phyloP scores from a whole-genome alignment of 2,329 filamentous ascomycete species.

The Exophiala sp. region DNA sequence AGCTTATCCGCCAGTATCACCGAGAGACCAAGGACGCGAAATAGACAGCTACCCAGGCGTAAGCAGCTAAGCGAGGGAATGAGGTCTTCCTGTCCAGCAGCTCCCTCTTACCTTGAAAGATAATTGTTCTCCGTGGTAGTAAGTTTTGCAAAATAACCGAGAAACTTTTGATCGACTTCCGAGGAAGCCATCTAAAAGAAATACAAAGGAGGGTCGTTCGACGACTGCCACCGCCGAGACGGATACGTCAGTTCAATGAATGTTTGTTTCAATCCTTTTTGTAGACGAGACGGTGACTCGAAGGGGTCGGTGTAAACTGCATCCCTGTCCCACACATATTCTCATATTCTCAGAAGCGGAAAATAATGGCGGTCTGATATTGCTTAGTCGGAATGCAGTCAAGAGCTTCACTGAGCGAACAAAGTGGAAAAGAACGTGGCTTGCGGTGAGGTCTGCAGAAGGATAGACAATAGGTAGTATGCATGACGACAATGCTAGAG shows the following conservation, averaged over 20 bases:
- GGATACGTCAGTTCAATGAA: conserved; percentile 33
- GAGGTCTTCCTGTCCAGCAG: not conserved
- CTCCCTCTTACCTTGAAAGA: conserved; percentile 53
- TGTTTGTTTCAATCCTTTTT: conserved; percentile 18
- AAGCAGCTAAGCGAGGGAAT: not conserved
- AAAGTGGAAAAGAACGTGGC: no score
- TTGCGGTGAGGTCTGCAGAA: no score
- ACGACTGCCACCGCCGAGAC: conserved; percentile 30
- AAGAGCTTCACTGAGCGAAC: no score
- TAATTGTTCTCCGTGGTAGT: conserved; percentile 72
- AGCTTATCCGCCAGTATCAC: conserved; percentile 81
- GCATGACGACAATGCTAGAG: not conserved
- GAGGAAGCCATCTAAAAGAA: conserved; percentile 76
- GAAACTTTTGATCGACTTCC: conserved; percentile 94
- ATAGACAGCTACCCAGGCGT: conserved; percentile 57
- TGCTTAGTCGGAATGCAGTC: not conserved
- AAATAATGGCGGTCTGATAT: no score
- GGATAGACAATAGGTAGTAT: not conserved
- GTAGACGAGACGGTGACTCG: not conserved
- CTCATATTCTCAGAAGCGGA: no score
- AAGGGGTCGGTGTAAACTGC: conserved; percentile 1
- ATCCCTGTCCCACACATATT: conserved; percentile 12
- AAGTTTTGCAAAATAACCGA: conserved; percentile 77
- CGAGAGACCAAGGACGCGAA: conserved; percentile 84
- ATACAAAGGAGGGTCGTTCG: conserved; percentile 32